Evolutionary conservation across 305 asterid genomes (phyloP).

Genomic region (Solanum hybrid): DNA sequence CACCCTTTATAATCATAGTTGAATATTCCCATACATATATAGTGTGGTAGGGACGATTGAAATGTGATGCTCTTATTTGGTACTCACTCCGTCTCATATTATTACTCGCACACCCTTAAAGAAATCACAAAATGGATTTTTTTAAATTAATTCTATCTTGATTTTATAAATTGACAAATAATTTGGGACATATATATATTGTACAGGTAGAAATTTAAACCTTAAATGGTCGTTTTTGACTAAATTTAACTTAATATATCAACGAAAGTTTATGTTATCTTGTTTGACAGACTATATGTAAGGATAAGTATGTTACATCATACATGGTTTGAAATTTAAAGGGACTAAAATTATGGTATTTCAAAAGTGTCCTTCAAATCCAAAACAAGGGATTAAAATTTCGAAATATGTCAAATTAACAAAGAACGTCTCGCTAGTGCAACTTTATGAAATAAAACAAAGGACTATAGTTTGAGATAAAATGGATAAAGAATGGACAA

Average conservation of each 20-base stretch:
- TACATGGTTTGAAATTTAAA: background rate
- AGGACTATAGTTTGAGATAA: no score
- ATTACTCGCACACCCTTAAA: background rate
- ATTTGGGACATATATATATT: background rate
- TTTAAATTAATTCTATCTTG: background rate
- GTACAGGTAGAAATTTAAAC: background rate
- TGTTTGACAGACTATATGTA: background rate
- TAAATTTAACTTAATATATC: background rate
- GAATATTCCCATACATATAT: background rate
- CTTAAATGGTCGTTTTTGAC: background rate
- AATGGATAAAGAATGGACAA: no score
- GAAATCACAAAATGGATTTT: background rate
- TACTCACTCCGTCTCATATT: background rate
- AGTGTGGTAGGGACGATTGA: background rate
- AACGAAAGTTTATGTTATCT: background rate
- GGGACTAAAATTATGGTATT: background rate
- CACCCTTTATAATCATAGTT: background rate
- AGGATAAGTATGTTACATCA: background rate
- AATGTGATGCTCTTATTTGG: background rate
- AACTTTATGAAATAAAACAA: no score
- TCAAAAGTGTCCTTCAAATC: background rate
- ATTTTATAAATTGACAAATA: background rate
- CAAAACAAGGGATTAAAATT: background rate
- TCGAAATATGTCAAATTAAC: background rate
- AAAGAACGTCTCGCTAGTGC: no score